Evolutionary conservation across 257 asterid species (phyloP).

Genomic region (Solanum etuberosum): DNA sequence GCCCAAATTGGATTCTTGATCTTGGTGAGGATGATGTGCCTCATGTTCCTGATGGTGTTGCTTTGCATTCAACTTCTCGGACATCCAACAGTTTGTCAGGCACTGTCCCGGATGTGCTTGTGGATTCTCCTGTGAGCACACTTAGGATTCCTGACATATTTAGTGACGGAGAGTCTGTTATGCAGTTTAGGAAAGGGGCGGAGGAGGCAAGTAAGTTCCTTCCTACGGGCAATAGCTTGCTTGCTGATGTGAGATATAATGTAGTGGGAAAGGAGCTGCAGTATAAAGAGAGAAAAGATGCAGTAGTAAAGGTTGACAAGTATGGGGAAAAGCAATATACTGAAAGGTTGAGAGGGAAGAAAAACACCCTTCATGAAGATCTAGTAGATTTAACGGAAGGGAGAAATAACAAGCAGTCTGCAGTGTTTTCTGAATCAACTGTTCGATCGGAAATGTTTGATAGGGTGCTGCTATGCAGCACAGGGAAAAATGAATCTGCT

Average conservation of each 20-base stretch:
- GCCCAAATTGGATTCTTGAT: conserved; percentile 30
- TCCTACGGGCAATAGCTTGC: conserved; percentile 25
- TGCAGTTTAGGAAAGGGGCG: conserved; percentile 47
- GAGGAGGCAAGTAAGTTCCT: conserved; percentile 69
- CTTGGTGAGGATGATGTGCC: not conserved
- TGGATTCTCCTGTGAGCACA: conserved; percentile 47
- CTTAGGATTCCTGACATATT: conserved; percentile 32
- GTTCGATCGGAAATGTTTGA: conserved; percentile 1
- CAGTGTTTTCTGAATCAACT: not conserved
- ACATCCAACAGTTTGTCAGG: conserved; percentile 35
- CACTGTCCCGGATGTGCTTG: conserved; percentile 20
- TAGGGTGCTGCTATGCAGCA: not conserved
- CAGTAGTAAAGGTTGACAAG: conserved; percentile 18
- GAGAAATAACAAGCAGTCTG: not conserved
- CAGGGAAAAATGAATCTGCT: not conserved
- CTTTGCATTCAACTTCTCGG: conserved; percentile 20
- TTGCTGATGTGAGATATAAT: conserved; percentile 8
- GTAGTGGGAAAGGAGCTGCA: conserved; percentile 9
- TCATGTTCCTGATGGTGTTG: conserved; percentile 1
- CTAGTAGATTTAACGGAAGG: conserved; percentile 7
- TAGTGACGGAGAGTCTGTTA: conserved; percentile 29
- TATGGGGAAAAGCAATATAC: conserved; percentile 2
- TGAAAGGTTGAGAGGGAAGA: conserved; percentile 47
- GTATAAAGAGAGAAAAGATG: not conserved
- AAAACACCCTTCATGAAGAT: conserved; percentile 33